Conservation (phyloP, 176 grass and related monocot genomes). For the Sorghum bicolor region Sorghum_bicolor_NCBIv3 NC_012878.2:57446001-57446500, state of each 20-base stretch:
- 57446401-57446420: not conserved
- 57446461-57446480: conserved; percentile 43
- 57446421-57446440: not conserved
- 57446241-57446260: conserved; percentile 62
- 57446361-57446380: conserved; percentile 8
- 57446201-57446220: conserved; percentile 51
- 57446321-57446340: conserved; percentile 39
- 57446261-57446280: conserved; percentile 44
- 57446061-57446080: conserved; percentile 64
- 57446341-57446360: conserved; percentile 42
- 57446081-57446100: conserved; percentile 45
- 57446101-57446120: conserved; percentile 50
- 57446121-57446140: conserved; percentile 37
- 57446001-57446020: conserved; percentile 45
- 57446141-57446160: not conserved
- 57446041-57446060: conserved; percentile 53
- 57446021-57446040: conserved; percentile 37
- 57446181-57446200: conserved; percentile 53
- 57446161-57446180: not conserved
- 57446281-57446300: conserved; percentile 35
- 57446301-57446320: conserved; percentile 38
- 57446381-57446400: conserved; percentile 17
- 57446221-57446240: conserved; percentile 59
- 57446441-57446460: not conserved
- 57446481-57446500: conserved; percentile 44